These are phyloP conservation scores for Globisporangium paroecandrum DNA, from an alignment of 352 stramenopile genomes.

Conservation along the genomic window DNA sequence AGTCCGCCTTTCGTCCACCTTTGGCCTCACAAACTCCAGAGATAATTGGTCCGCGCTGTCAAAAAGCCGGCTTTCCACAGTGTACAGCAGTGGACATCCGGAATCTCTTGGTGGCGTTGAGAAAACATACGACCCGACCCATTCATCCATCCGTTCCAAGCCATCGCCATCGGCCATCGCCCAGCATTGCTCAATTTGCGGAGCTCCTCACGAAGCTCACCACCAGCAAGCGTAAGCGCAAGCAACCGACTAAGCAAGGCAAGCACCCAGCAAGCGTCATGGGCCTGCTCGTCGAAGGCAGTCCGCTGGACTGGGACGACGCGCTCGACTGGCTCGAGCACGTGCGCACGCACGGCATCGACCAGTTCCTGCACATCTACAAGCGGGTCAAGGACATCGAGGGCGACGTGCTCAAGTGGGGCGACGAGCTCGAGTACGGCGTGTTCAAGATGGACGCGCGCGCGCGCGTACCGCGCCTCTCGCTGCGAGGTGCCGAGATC, in stretches of 20 bases:
- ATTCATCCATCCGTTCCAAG: not conserved
- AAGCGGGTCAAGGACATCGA: slow-evolving; percentile 94
- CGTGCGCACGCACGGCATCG: slow-evolving; percentile 93
- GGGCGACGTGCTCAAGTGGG: slow-evolving; percentile 95
- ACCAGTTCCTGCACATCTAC: slow-evolving; percentile 98
- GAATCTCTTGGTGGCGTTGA: not conserved
- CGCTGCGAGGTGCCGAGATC: slow-evolving; percentile 93
- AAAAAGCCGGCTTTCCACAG: not conserved
- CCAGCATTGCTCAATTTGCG: not conserved
- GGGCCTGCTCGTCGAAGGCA: slow-evolving; percentile 90
- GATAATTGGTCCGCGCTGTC: not conserved
- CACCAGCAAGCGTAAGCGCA: not conserved
- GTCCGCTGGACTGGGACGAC: slow-evolving; percentile 94
- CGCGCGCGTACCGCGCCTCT: slow-evolving; percentile 85
- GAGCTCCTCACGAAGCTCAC: not conserved
- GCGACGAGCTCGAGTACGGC: slow-evolving; percentile 99
- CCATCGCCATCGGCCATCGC: too few relatives aligned
- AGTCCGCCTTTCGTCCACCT: not conserved
- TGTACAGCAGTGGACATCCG: not conserved
- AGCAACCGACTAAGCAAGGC: not conserved
- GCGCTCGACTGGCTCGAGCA: slow-evolving; percentile 95
- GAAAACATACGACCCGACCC: not conserved
- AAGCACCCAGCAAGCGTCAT: slow-evolving; percentile 24
- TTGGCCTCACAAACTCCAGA: not conserved
- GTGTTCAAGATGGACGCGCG: slow-evolving; percentile 93